These are phyloP conservation scores for Epichloe typhina DNA, from an alignment of 2,329 filamentous ascomycete genomes.

Conservation along the genomic window DNA sequence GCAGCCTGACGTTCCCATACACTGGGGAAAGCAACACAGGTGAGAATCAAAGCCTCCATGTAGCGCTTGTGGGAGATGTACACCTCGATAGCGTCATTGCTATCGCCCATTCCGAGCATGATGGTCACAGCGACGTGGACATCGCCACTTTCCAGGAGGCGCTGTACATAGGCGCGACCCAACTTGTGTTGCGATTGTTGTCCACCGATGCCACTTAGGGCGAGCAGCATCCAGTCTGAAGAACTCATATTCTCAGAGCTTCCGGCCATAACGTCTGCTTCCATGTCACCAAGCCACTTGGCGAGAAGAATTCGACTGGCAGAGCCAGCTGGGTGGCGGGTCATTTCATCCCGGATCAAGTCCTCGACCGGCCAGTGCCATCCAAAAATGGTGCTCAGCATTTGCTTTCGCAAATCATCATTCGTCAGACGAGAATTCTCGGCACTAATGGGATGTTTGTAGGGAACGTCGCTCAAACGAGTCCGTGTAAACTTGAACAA, in stretches of 20 bases:
- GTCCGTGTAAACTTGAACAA: slow-evolving; percentile 78
- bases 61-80: slow-evolving; percentile 85
- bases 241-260: slow-evolving; percentile 80
- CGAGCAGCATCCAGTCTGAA: slow-evolving; percentile 93
- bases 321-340: slow-evolving; percentile 58
- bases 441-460: slow-evolving; percentile 50
- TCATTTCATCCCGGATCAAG: slow-evolving; percentile 74
- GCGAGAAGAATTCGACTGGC: slow-evolving; percentile 69
- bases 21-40: slow-evolving; percentile 65
- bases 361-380: slow-evolving; percentile 79
- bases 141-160: slow-evolving; percentile 78
- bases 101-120: slow-evolving; percentile 80
- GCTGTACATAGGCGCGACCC: slow-evolving; percentile 79
- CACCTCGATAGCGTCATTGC: slow-evolving; percentile 90
- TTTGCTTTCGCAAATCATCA: slow-evolving; percentile 74
- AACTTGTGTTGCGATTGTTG: slow-evolving; percentile 73
- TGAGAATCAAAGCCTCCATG: slow-evolving; percentile 85
- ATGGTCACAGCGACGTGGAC: slow-evolving; percentile 87
- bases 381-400: slow-evolving; percentile 89
- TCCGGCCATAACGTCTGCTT: slow-evolving; percentile 67
- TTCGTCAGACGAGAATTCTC: slow-evolving; percentile 51
- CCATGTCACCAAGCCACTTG: slow-evolving; percentile 85
- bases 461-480: slow-evolving; percentile 70
- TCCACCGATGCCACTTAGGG: slow-evolving; percentile 74
- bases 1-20: slow-evolving; percentile 89